Evolutionary conservation across 169 alveolate species (phyloP).

Genomic region (Perkinsus olseni): DNA sequence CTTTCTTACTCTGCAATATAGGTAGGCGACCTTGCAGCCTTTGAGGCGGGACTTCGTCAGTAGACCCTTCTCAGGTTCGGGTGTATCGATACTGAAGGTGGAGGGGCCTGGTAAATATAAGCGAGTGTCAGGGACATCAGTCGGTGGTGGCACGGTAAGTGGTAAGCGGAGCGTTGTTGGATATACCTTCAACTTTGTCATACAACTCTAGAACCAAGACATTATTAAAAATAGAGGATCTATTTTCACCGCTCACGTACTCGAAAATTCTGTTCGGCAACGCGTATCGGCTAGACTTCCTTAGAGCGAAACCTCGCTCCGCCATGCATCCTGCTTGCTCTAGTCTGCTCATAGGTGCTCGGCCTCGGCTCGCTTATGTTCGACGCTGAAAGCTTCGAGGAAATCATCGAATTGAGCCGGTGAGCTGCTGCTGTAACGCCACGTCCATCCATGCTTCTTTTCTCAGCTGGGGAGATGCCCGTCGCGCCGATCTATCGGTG

Average conservation of each 20-base stretch:
- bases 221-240: too few species aligned
- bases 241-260: too few species aligned
- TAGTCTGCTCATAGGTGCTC: background rate
- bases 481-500: background rate
- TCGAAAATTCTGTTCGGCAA: too few species aligned
- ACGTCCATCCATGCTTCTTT: background rate
- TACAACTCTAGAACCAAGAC: too few species aligned
- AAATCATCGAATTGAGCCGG: background rate
- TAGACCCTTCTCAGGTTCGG: slow-evolving; percentile 48
- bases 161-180: too few species aligned
- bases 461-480: background rate
- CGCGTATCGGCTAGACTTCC: too few species aligned
- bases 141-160: slow-evolving; percentile 70
- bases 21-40: background rate
- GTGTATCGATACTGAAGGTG: slow-evolving; percentile 65
- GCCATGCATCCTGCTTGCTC: too few species aligned
- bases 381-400: background rate
- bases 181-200: too few species aligned
- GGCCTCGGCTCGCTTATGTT: background rate
- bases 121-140: slow-evolving; percentile 59
- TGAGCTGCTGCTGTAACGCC: background rate
- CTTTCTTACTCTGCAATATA: background rate
- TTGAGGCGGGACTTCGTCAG: too few species aligned
- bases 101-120: background rate
- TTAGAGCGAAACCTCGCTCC: too few species aligned